phyloP scores from a whole-genome alignment of 441 rosid genomes.

The Isatis lusitanica region DNA sequence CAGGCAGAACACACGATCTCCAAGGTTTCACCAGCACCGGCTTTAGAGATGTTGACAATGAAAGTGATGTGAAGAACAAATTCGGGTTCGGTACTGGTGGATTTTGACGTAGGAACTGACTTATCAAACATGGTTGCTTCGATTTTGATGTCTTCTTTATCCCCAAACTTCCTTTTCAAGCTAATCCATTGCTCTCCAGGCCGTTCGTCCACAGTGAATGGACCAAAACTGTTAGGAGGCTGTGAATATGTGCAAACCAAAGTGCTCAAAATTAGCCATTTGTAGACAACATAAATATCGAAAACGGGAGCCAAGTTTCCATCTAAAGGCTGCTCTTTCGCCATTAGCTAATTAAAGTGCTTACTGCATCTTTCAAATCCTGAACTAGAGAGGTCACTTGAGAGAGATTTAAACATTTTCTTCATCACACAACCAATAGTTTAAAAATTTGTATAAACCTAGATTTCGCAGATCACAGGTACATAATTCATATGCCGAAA shows the following conservation, averaged over 20 bases:
- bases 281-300: not conserved
- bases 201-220: constrained; percentile 57
- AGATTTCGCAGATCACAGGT: not conserved
- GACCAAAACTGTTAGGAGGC: constrained; percentile 47
- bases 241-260: constrained; percentile 34
- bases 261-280: not conserved
- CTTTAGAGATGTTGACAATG: constrained; percentile 67
- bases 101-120: constrained; percentile 47
- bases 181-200: constrained; percentile 89
- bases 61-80: constrained; percentile 61
- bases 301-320: not conserved
- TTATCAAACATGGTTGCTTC: constrained; percentile 91
- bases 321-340: too few species aligned
- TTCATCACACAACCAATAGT: not conserved
- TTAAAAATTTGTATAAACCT: not conserved
- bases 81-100: constrained; percentile 36
- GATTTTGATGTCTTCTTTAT: constrained; percentile 59
- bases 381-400: not conserved
- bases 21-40: constrained; percentile 45
- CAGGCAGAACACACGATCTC: constrained; percentile 82
- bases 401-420: not conserved
- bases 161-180: constrained; percentile 56
- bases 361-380: not conserved
- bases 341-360: too few species aligned
- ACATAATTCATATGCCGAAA: not conserved